Percentiles rank a stretch among this genome's conserved stretches.
phyloP scores from a whole-genome alignment of 225 moss, liverwort and hornwort genomes.

The Ulota crispa region DNA sequence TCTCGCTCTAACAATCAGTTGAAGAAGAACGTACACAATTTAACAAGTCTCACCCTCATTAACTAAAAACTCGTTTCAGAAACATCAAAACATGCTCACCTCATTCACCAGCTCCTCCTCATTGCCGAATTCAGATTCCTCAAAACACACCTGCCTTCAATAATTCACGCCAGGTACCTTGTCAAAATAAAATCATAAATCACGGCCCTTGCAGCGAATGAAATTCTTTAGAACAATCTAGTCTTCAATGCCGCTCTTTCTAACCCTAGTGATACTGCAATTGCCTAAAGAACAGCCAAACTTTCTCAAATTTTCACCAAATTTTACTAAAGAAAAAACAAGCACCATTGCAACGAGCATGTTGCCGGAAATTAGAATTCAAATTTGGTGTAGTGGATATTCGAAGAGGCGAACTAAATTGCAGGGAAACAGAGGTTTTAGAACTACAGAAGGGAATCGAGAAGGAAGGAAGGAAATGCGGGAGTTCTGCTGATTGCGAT shows the following conservation, averaged over 20 bases:
- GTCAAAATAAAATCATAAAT: not conserved
- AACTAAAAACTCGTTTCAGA: not conserved
- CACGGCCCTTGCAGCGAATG: not conserved
- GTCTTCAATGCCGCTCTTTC: not conserved
- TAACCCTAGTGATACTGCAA: conserved; percentile 7
- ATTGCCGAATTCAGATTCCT: conserved; percentile 4
- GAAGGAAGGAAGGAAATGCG: not conserved
- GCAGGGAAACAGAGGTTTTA: not conserved
- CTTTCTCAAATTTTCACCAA: not conserved
- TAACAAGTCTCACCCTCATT: not conserved
- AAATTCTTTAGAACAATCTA: not conserved
- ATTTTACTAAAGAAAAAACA: not conserved
- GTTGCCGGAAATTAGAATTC: fast-evolving
- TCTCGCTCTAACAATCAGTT: not conserved
- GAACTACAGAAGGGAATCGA: not conserved
- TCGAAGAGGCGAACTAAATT: not conserved
- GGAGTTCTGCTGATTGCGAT: not conserved
- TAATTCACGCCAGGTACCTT: not conserved
- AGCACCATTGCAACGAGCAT: no score
- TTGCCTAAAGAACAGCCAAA: not conserved
- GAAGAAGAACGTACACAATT: not conserved
- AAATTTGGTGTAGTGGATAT: not conserved
- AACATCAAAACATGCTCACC: not conserved
- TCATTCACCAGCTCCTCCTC: not conserved
- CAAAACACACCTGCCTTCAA: not conserved